A percentile compares a stretch with the other conserved stretches of the same genome.
These are phyloP conservation scores for Dothistroma septosporum DNA, from an alignment of 2,329 filamentous ascomycete species.

Conservation along the genomic window DNA sequence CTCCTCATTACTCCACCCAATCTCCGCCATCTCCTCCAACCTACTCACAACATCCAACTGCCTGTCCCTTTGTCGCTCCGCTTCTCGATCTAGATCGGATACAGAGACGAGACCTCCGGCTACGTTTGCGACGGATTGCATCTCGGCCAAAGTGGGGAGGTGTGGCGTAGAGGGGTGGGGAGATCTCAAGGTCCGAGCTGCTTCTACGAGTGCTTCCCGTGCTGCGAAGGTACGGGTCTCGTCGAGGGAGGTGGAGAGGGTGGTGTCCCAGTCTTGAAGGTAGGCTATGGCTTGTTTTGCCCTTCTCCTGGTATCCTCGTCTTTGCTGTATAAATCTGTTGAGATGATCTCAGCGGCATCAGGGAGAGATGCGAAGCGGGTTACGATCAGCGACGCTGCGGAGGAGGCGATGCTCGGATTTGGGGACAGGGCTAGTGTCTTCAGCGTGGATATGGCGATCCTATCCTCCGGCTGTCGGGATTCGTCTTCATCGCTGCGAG, in stretches of 20 bases:
- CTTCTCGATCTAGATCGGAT: slow-evolving; percentile 9
- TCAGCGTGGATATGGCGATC: slow-evolving; percentile 41
- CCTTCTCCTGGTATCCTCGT: slow-evolving; percentile 12
- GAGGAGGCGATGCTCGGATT: slow-evolving; percentile 44
- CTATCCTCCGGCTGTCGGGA: slow-evolving; percentile 53
- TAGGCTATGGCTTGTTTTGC: slow-evolving; percentile 21
- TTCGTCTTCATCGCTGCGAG: slow-evolving; percentile 70
- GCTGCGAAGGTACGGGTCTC: not conserved
- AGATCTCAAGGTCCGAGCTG: not conserved
- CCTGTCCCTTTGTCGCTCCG: slow-evolving; percentile 5
- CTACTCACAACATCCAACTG: slow-evolving; percentile 10
- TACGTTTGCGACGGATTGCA: not conserved
- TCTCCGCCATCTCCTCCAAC: slow-evolving; percentile 16
- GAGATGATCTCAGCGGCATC: slow-evolving; percentile 17
- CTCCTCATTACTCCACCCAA: slow-evolving; percentile 53
- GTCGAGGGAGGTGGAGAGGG: not conserved
- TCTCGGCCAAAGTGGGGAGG: not conserved
- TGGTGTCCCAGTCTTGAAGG: slow-evolving; percentile 25
- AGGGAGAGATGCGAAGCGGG: slow-evolving; percentile 19
- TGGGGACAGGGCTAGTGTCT: slow-evolving; percentile 39
- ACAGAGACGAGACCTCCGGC: not conserved
- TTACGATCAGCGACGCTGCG: slow-evolving; percentile 28
- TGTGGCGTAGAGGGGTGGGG: not conserved
- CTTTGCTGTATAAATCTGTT: slow-evolving; percentile 15
- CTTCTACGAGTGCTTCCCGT: not conserved